A percentile compares a stretch with the other conserved stretches of the same genome.
Evolutionary conservation across 2,329 filamentous ascomycete species (phyloP).

Genomic region (Arthroderma sp.): DNA sequence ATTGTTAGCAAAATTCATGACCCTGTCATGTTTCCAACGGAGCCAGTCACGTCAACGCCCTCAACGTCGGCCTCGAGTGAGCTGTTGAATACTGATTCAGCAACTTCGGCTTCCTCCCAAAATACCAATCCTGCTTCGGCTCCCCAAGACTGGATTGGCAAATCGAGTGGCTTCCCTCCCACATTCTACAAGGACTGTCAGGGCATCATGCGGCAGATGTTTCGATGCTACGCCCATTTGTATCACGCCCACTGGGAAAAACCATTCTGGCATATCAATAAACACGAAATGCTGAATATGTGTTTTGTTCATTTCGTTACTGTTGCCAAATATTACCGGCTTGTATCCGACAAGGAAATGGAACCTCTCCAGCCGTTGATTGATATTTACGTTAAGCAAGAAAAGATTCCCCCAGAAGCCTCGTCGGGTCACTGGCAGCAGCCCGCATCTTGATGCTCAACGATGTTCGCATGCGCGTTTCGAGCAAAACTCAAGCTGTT

Average conservation of each 20-base stretch:
- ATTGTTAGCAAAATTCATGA: constrained; percentile 93
- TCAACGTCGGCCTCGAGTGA: constrained; percentile 43
- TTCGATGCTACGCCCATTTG: constrained; percentile 92
- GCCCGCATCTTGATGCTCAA: constrained; percentile 11
- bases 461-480: too few relatives aligned
- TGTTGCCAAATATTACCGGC: constrained; percentile 65
- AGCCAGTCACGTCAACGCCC: constrained; percentile 52
- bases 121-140: constrained; percentile 42
- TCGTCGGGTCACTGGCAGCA: constrained; percentile 32
- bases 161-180: constrained; percentile 80
- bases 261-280: constrained; percentile 69
- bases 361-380: constrained; percentile 94
- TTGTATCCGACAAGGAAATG: constrained; percentile 77
- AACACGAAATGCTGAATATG: constrained; percentile 61
- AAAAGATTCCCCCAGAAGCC: constrained; percentile 64
- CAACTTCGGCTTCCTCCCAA: constrained; percentile 41
- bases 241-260: constrained; percentile 92
- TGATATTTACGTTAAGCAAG: constrained; percentile 80
- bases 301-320: constrained; percentile 78
- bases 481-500: too few relatives aligned
- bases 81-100: constrained; percentile 32
- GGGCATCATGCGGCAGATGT: constrained; percentile 94
- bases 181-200: constrained; percentile 85
- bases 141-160: constrained; percentile 70
- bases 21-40: constrained; percentile 77